Conservation (phyloP, 306 rosid genomes). For the Vigna radiata region DNA sequence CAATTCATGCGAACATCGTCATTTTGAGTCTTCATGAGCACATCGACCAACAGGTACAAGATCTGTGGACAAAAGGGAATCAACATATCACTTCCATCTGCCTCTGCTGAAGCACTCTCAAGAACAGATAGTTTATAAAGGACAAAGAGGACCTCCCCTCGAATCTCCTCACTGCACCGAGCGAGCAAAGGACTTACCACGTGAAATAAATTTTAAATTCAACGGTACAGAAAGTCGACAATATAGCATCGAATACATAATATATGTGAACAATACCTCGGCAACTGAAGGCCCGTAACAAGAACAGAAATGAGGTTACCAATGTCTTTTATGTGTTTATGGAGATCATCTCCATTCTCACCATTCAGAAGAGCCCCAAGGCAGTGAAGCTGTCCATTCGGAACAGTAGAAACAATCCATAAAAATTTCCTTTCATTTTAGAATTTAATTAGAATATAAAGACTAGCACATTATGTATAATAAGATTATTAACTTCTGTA, state of each 20-base stretch:
- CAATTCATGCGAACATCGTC: conserved; percentile 92
- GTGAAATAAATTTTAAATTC: conserved; percentile 15
- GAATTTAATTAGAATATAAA: neutral
- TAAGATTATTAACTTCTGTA: neutral
- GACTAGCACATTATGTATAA: neutral
- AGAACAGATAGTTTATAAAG: conserved; percentile 71
- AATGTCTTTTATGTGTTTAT: conserved; percentile 58
- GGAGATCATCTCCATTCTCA: conserved; percentile 62
- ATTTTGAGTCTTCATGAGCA: conserved; percentile 79
- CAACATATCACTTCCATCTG: conserved; percentile 65
- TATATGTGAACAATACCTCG: conserved; percentile 55
- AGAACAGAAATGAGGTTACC: conserved; percentile 68
- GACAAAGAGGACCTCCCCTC: conserved; percentile 86
- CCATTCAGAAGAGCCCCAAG: conserved; percentile 76
- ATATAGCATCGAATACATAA: conserved; percentile 9
- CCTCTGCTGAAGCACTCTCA: conserved; percentile 56
- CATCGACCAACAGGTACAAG: conserved; percentile 72
- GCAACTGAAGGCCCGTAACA: conserved; percentile 82
- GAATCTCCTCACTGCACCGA: conserved; percentile 80
- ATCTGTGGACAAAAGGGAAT: conserved; percentile 73
- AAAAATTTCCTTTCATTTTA: neutral
- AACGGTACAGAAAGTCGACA: neutral
- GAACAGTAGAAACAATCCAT: conserved; percentile 31
- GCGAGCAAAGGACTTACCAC: conserved; percentile 25
- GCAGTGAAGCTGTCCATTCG: conserved; percentile 77